Evolutionary conservation across 225 moss, liverwort and hornwort species (phyloP).

Genomic region (Sphagnum contortum): DNA sequence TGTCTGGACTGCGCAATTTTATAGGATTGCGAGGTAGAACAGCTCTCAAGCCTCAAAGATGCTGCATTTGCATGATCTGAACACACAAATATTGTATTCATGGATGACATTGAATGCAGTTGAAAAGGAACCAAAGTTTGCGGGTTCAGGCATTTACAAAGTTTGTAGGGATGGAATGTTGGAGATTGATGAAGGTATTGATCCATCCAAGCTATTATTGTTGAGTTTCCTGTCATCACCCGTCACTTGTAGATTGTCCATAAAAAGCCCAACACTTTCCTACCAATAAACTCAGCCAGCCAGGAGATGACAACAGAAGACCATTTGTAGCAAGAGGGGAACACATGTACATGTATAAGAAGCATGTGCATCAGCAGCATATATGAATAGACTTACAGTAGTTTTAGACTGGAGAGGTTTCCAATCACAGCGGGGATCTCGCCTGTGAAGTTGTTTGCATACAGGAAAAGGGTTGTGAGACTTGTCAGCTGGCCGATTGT

Average conservation of each 20-base stretch:
- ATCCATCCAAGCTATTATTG: conserved; percentile 71
- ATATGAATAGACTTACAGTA: conserved; percentile 46
- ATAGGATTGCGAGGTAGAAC: too few species aligned
- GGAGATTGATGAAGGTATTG: conserved; percentile 69
- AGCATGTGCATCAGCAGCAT: too few species aligned
- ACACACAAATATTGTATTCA: too few species aligned
- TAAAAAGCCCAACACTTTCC: too few species aligned
- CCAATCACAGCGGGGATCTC: conserved; percentile 70
- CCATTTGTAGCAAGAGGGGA: too few species aligned
- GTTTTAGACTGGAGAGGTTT: conserved; percentile 52
- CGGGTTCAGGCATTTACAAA: conserved; percentile 52
- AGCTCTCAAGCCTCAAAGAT: neutral
- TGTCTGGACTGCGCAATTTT: too few species aligned
- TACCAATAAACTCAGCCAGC: too few species aligned
- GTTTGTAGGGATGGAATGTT: conserved; percentile 69
- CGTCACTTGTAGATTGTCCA: neutral
- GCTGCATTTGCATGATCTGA: too few species aligned
- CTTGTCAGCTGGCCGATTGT: conserved; percentile 52
- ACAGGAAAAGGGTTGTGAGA: conserved; percentile 79
- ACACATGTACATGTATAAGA: too few species aligned
- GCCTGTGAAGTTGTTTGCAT: conserved; percentile 77
- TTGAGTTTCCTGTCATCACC: conserved; percentile 64
- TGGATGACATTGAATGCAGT: too few species aligned
- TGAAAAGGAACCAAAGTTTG: too few species aligned
- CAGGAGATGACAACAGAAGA: neutral